Percentiles rank a stretch among this genome's conserved stretches.
phyloP scores from a whole-genome alignment of 2,329 filamentous ascomycete genomes.

The Penicillium carneum region DNA sequence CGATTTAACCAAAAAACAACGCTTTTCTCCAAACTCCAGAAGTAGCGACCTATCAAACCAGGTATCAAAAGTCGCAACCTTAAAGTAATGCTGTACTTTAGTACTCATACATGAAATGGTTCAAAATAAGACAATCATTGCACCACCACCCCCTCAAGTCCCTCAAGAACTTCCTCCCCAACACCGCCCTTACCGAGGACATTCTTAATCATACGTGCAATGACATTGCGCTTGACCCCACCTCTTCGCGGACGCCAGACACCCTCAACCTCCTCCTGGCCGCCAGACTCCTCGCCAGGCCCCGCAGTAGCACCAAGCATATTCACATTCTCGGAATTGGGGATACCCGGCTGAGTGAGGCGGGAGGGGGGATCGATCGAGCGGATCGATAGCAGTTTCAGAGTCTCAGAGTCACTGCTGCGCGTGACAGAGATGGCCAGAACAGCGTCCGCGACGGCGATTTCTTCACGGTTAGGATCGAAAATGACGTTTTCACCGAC shows the following conservation, averaged over 20 bases:
- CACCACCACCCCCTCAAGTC: slow-evolving; percentile 71
- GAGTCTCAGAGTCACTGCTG: slow-evolving; percentile 47
- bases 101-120: slow-evolving; percentile 5
- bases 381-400: slow-evolving; percentile 72
- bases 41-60: slow-evolving; percentile 6
- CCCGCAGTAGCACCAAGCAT: slow-evolving; percentile 53
- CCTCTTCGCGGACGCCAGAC: slow-evolving; percentile 88
- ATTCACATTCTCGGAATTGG: slow-evolving; percentile 68
- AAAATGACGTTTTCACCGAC: slow-evolving; percentile 90
- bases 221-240: slow-evolving; percentile 76
- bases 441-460: slow-evolving; percentile 88
- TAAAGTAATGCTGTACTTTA: slow-evolving; percentile 4
- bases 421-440: slow-evolving; percentile 79
- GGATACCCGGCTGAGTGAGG: slow-evolving; percentile 73
- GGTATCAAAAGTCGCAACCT: slow-evolving; percentile 7
- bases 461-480: slow-evolving; percentile 88
- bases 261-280: slow-evolving; percentile 66
- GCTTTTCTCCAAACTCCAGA: slow-evolving; percentile 24
- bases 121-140: slow-evolving; percentile 9
- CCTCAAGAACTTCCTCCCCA: slow-evolving; percentile 83
- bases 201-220: slow-evolving; percentile 77
- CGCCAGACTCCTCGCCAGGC: slow-evolving; percentile 53
- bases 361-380: slow-evolving; percentile 78
- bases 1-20: slow-evolving; percentile 3
- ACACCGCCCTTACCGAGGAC: slow-evolving; percentile 80